Percentiles rank a stretch among this genome's conserved stretches.
Conservation (phyloP, 108 stramenopile genomes). For the Pelagomonas calceolata region DNA sequence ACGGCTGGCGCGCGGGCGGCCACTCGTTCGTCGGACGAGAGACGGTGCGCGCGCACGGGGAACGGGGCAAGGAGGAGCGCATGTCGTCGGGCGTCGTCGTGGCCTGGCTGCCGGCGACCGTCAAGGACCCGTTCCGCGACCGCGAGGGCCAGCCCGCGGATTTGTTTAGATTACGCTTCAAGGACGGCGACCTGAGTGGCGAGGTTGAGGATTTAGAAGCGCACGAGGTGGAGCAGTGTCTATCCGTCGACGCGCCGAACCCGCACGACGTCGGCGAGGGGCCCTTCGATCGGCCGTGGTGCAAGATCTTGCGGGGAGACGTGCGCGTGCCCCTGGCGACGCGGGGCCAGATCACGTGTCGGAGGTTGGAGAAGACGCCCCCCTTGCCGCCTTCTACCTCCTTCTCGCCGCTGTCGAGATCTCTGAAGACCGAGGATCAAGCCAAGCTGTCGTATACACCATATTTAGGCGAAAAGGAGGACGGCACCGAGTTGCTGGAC, state of each 20-base stretch:
- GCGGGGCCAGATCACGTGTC: no score
- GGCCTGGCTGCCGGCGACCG: neutral
- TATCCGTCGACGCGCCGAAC: neutral
- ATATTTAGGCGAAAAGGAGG: no score
- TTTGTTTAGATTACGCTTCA: neutral
- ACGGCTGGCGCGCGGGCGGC: neutral
- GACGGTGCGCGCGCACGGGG: neutral
- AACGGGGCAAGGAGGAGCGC: neutral
- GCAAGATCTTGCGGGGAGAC: no score
- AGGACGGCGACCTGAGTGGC: neutral
- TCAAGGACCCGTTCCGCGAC: neutral
- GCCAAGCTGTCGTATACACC: no score
- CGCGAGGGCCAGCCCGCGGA: neutral
- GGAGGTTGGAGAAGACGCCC: no score
- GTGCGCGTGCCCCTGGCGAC: no score
- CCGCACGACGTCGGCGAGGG: no score
- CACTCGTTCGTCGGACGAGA: neutral
- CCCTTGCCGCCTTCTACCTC: no score
- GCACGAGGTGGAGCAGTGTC: neutral
- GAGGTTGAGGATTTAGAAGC: neutral
- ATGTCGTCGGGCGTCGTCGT: neutral
- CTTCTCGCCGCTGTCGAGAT: no score
- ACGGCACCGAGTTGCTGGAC: no score
- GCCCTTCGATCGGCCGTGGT: no score
- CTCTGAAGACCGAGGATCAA: no score